Evolutionary conservation across 2,329 filamentous ascomycete species (phyloP), one percentile per base, ranked within the genome.

Genomic region (Cladophialophora bantiana): DNA sequence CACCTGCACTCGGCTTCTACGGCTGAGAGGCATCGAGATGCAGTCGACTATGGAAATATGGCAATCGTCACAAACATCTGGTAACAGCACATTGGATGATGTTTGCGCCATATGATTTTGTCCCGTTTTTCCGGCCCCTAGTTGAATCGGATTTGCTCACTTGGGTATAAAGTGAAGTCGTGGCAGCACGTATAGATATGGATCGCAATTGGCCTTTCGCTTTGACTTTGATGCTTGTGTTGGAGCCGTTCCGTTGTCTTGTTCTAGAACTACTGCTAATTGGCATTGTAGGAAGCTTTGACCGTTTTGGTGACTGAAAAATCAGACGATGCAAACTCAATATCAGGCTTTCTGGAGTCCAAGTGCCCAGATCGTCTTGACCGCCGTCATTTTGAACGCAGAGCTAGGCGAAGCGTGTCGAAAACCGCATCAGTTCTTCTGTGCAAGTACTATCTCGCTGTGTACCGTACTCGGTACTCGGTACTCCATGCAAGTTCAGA

Each of bases 91-190:
- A 50, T 50, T 50, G 45, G 45, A 20, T 20, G 18, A 48, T 1
- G 42, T 18, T 48, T 48, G 42, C 42, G 42, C 42, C 42, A 48
- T 18, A 48, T 48, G 42, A 48, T 48, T n/a, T 48, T 50, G 45
- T 12, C 26, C 9, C 20, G 13, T 31, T 50, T 50, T 50, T 50
- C 26, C 13, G 45, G 45, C 45, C 45, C 45, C 45, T 50, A 50
- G 18, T 50, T 26, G 4, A 15, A 7, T 20, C 20, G 45, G 31
- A 4, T 12, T 50, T 50, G 45, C 26, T 50, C 45, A 7, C 45
- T 50, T 50, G 45, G 45, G 10, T 20, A 26, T 9, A 50, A 50
- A 13, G 45, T 31, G 13, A 50, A 26, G 18, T 50, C 18, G 13
- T 50, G 45, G 7, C 10, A 50, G 18, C 2, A 31, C 4, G 18